These are phyloP conservation scores for Ephemerocybe angulata DNA, from an alignment of 768 basidiomycete species.

Conservation along the genomic window DNA sequence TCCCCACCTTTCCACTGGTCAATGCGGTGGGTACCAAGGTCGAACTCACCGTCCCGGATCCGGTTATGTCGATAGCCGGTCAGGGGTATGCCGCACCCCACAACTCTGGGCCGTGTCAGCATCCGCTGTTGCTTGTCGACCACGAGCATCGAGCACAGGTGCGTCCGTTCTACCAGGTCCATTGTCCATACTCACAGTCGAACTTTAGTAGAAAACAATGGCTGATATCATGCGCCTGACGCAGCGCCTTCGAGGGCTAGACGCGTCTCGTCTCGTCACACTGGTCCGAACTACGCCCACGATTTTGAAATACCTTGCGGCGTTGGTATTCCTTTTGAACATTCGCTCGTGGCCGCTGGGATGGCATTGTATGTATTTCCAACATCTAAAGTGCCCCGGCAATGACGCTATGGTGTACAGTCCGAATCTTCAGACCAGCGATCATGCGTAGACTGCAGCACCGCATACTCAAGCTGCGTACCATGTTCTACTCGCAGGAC, in stretches of 20 bases:
- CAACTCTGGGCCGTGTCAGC: no score
- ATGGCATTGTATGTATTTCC: constrained; percentile 60
- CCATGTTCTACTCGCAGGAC: constrained; percentile 41
- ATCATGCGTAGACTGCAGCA: constrained; percentile 31
- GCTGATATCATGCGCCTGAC: not conserved
- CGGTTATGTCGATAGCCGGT: no score
- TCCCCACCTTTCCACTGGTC: no score
- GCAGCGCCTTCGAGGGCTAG: not conserved
- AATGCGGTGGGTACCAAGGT: no score
- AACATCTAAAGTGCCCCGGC: not conserved
- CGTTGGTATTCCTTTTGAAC: constrained; percentile 52
- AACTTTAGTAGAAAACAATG: no score
- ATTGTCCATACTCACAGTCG: no score
- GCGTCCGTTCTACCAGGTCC: no score
- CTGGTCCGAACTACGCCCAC: not conserved
- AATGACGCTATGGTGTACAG: constrained; percentile 14
- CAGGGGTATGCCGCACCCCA: no score
- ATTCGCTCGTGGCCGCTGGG: constrained; percentile 59
- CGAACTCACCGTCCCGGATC: no score
- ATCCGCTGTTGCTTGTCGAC: no score
- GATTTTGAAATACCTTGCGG: constrained; percentile 36
- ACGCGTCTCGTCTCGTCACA: not conserved
- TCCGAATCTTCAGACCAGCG: constrained; percentile 52
- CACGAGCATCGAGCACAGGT: no score
- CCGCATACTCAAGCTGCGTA: constrained; percentile 26